phyloP scores from a whole-genome alignment of 257 asterid genomes.

The Gentiana macrophylla region DNA sequence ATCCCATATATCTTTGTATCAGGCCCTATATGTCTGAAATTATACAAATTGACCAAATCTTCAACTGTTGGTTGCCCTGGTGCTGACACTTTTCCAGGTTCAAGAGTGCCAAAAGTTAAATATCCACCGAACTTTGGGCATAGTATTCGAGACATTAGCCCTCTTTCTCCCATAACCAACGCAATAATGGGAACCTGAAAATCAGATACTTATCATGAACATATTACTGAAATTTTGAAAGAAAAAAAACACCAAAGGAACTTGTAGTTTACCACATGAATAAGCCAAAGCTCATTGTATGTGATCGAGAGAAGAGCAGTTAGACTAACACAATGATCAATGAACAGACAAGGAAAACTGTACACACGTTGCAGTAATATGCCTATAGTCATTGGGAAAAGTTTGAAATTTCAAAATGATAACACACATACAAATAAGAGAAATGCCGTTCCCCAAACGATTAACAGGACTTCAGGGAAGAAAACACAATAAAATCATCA shows the following conservation, averaged over 20 bases:
- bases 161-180: constrained; percentile 98
- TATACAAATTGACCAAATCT: constrained; percentile 66
- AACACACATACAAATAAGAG: no score
- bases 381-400: no score
- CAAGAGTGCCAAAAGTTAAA: constrained; percentile 87
- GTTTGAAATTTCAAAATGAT: no score
- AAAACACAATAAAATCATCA: no score
- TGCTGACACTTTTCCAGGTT: constrained; percentile 80
- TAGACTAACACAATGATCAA: no score
- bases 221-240: background rate
- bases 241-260: background rate
- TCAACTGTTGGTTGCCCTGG: constrained; percentile 97
- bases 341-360: no score
- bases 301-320: no score
- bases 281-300: no score
- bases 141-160: constrained; percentile 75
- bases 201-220: background rate
- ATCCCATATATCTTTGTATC: constrained; percentile 82
- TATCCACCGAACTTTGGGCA: constrained; percentile 97
- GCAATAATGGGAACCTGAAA: constrained; percentile 86
- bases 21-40: constrained; percentile 65
- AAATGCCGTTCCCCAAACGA: no score
- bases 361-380: no score
- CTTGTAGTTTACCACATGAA: background rate
- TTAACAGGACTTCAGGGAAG: no score